phyloP scores from a whole-genome alignment of 306 rosid species.

The Begonia fuchsioides region DNA sequence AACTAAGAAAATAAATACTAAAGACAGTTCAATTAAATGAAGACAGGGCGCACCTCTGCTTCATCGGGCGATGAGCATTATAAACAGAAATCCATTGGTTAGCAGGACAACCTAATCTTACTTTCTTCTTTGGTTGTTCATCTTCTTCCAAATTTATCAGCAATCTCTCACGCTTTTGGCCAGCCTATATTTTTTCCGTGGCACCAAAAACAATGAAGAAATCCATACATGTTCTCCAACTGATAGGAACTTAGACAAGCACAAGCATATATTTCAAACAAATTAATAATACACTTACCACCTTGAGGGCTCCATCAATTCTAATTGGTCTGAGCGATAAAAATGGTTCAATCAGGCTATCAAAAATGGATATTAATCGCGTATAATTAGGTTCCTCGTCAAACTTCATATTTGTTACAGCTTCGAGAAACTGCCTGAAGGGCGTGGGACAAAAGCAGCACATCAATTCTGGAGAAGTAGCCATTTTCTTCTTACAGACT shows the following conservation, averaged over 20 bases:
- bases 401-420: slow-evolving; percentile 73
- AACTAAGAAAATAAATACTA: slow-evolving; percentile 1
- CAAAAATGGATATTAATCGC: slow-evolving; percentile 69
- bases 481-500: slow-evolving; percentile 88
- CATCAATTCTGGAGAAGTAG: slow-evolving; percentile 81
- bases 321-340: slow-evolving; percentile 61
- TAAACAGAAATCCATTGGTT: slow-evolving; percentile 93
- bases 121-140: slow-evolving; percentile 92
- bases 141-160: slow-evolving; percentile 76
- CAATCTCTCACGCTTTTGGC: slow-evolving; percentile 76
- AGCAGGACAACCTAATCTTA: slow-evolving; percentile 81
- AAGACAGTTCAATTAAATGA: slow-evolving; percentile 5
- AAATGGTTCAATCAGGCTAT: slow-evolving; percentile 67
- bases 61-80: slow-evolving; percentile 91
- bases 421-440: slow-evolving; percentile 80
- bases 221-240: slow-evolving; percentile 4
- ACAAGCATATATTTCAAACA: not conserved
- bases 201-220: slow-evolving; percentile 4
- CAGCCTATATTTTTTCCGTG: slow-evolving; percentile 38
- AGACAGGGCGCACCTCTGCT: slow-evolving; percentile 57
- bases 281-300: slow-evolving; percentile 7
- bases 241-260: not conserved
- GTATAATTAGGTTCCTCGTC: slow-evolving; percentile 92
- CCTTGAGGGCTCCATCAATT: slow-evolving; percentile 95
- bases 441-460: slow-evolving; percentile 86